Percentiles rank a stretch among this genome's conserved stretches.
These are phyloP conservation scores for Alternaria hordeiaustralica DNA, from an alignment of 2,329 filamentous ascomycete genomes.

Conservation along the genomic window DNA sequence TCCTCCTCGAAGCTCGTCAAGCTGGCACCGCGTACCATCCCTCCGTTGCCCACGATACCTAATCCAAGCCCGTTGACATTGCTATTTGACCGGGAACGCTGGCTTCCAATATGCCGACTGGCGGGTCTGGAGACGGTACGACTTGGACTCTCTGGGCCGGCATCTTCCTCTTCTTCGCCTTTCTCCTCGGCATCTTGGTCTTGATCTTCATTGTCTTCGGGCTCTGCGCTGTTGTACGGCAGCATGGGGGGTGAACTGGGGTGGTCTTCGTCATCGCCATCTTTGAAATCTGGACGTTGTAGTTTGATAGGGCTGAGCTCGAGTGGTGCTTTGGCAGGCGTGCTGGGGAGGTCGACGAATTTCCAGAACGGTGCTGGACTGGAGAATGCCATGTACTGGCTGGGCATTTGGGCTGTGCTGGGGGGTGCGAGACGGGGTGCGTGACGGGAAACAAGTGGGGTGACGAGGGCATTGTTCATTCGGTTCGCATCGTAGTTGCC, in stretches of 20 bases:
- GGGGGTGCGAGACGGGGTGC: conserved; percentile 79
- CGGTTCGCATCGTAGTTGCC: conserved; percentile 35
- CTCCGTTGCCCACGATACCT: conserved; percentile 29
- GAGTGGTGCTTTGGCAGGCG: conserved; percentile 61
- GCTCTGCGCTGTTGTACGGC: conserved; percentile 30
- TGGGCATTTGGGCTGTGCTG: conserved; percentile 80
- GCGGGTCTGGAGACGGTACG: conserved; percentile 45
- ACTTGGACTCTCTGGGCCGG: conserved; percentile 43
- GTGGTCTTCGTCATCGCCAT: conserved; percentile 40
- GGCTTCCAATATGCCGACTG: conserved; percentile 38
- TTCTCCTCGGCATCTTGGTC: conserved; percentile 41
- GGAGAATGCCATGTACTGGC: conserved; percentile 84
- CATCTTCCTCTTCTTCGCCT: conserved; percentile 43
- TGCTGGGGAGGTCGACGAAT: conserved; percentile 78
- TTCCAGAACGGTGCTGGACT: conserved; percentile 90
- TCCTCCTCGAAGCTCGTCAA: conserved; percentile 48
- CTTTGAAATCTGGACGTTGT: conserved; percentile 38
- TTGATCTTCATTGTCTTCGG: conserved; percentile 41
- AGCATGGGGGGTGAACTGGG: conserved; percentile 46
- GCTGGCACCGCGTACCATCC: conserved; percentile 46
- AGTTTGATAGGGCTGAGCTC: conserved; percentile 48
- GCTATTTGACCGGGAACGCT: conserved; percentile 41
- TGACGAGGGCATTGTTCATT: conserved; percentile 56
- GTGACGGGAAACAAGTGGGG: conserved; percentile 74
- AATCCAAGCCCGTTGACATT: conserved; percentile 36